Evolutionary conservation across 2,329 filamentous ascomycete genomes (phyloP).

Genomic region (Cladophialophora bantiana): DNA sequence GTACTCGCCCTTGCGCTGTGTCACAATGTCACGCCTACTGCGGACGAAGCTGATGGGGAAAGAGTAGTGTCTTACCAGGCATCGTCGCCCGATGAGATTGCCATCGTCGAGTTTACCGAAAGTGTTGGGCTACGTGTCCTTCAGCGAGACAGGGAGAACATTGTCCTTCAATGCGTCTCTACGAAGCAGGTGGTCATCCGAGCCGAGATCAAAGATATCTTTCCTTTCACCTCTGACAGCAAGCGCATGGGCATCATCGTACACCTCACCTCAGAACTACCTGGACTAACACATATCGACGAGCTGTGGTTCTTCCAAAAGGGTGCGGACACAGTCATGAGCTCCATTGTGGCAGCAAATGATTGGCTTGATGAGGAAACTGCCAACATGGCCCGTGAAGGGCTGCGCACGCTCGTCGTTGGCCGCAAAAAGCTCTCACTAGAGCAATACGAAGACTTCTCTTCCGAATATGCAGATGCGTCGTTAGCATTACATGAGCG

Average conservation of each 20-base stretch:
- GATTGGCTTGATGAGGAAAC: constrained; percentile 99
- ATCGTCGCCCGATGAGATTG: constrained; percentile 96
- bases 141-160: constrained; percentile 84
- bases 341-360: constrained; percentile 90
- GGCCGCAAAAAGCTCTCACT: constrained; percentile 85
- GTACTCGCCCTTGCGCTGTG: constrained; percentile 91
- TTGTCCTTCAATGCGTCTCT: constrained; percentile 79
- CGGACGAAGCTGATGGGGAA: constrained; percentile 80
- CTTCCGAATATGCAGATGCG: constrained; percentile 75
- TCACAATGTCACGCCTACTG: constrained; percentile 94
- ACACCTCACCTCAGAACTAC: constrained; percentile 70
- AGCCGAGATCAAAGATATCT: constrained; percentile 89
- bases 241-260: constrained; percentile 99
- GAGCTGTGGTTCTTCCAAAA: constrained; percentile 99
- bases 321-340: constrained; percentile 97
- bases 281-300: constrained; percentile 58
- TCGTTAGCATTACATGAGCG: constrained; percentile 80
- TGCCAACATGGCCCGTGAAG: constrained; percentile 98
- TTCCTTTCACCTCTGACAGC: constrained; percentile 96
- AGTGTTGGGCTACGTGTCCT: constrained; percentile 84
- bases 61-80: constrained; percentile 88
- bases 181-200: constrained; percentile 77
- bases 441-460: constrained; percentile 82
- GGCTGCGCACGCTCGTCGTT: constrained; percentile 89
- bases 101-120: constrained; percentile 95